Evolutionary conservation across 1,284 basidiomycete species (phyloP), one percentile per base, ranked within the genome.

Genomic region (Vanrija humicola): DNA sequence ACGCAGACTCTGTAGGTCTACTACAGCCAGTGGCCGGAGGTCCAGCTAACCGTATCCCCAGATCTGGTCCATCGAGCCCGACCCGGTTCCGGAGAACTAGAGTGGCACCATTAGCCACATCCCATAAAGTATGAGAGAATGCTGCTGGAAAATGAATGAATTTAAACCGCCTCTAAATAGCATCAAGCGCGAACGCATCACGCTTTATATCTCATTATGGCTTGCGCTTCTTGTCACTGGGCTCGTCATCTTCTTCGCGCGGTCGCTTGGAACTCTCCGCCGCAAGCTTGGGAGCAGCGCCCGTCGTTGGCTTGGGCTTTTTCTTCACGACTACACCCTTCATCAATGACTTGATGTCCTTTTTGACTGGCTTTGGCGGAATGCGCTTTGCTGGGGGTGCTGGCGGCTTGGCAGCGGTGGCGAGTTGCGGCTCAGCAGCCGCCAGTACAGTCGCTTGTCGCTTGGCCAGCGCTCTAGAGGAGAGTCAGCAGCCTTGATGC

Each of bases 1-100:
- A 94, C 65, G 90, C 90, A 10, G 78, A 79, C 67, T 76, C 75
- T 48, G 70, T 69, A 48, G 56, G 66, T 64, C 8, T 29, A 28
- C 19, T 10, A n/a, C 38, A 9, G 15, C n/a, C 21, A 23, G 21
- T 23, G 21, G 3, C 21, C 21, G 5, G 21, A 23, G 19, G 2
- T 9, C n/a, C 8, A 29, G 56, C 60, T 58, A 50, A 61, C 46
- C 3, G 23, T n/a, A 25, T n/a, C 12, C 10, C 6, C 48, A 63
- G 54, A 73, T 74, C 54, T 74, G 72, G 72, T 69, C 68, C 38
- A 66, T 75, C 26, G 70, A 69, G 55, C 60, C 68, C 19, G 68
- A 66, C 52, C 60, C 64, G 5, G 70, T 72, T 14, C 67, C 70
- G 5, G 67, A 68, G 38, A 48, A 61, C 21, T 52, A 39, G 21